Base-by-base conservation (phyloP, 2,329 filamentous ascomycete genomes). In the Colletotrichum echinochloae region DNA sequence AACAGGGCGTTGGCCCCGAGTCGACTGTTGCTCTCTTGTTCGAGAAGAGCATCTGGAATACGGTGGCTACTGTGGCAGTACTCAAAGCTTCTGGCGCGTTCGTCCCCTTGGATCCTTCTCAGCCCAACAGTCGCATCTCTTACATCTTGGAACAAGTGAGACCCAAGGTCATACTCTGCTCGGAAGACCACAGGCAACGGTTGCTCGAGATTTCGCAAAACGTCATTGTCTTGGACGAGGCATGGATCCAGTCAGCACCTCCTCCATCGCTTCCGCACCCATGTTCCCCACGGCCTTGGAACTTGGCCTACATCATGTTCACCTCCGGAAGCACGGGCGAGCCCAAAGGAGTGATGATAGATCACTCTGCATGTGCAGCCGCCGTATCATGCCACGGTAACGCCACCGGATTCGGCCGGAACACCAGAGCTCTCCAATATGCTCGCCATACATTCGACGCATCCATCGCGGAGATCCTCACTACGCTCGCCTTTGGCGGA, bases 401-500 rank as follows among this genome's bases (percentile, higher is more conserved):
- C 16, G 67, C 64, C 8, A 61, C 65, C 5, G 64, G 67, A 1
- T 66, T 70, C 41, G 37, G 37, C 28, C 39, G 8, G 5, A 9
- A 52, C 5, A 70, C 67, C 3, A 60, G 67, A 26, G 33, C 41
- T 18, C 37, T 70, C 14, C 57, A 70, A 30, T 70, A 62, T 39
- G 67, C 67, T 5, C 46, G 63, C 20, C 65, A 70, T 26, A 63
- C 67, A 1, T 70, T 70, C 30, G 67, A 67, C 26, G 67, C 67
- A n/a, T 70, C 63, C 7, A 61, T 70, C 18, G 63, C 65, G n/a
- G 88, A 89, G 71, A 84, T 86, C 0, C 78, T 89, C 16, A 83
- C 84, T 0, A 83, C 87, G 0, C 79, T 91, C 5, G 80, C 86
- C 14, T 79, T 84, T 39, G 89, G 89, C n/a, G 89, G 86, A 0